Conservation (phyloP, 2,329 filamentous ascomycete species). For the Fusarium poae region DNA sequence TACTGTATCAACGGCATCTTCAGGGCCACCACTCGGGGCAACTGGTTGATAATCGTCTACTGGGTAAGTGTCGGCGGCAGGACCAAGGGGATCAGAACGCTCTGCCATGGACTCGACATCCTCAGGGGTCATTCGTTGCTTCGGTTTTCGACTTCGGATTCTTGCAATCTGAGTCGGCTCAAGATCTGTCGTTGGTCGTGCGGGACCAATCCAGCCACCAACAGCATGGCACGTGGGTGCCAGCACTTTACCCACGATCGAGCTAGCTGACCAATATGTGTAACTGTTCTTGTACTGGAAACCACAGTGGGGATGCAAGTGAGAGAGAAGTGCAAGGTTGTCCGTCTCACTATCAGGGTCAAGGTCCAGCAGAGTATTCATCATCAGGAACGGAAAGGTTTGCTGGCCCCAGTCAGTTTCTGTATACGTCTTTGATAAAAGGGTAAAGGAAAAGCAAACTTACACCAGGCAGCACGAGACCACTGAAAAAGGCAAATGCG, state of each 20-base stretch:
- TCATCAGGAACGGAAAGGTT: conserved; percentile 79
- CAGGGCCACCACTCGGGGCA: conserved; percentile 64
- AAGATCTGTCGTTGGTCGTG: conserved; percentile 75
- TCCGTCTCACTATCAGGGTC: conserved; percentile 76
- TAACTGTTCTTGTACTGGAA: conserved; percentile 81
- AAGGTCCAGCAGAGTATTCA: conserved; percentile 82
- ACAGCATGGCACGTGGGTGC: conserved; percentile 78
- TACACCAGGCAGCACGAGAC: conserved; percentile 77
- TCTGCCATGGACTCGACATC: conserved; percentile 76
- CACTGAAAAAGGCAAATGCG: conserved; percentile 82
- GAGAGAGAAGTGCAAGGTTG: conserved; percentile 74
- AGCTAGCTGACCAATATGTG: conserved; percentile 81
- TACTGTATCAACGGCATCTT: conserved; percentile 73
- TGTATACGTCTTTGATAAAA: not conserved
- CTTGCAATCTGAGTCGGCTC: conserved; percentile 77
- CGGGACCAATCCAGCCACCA: conserved; percentile 81
- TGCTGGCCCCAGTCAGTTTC: conserved; percentile 54
- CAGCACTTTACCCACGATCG: conserved; percentile 81
- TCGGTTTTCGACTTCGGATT: conserved; percentile 71
- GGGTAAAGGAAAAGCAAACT: conserved; percentile 50
- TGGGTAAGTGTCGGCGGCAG: conserved; percentile 71
- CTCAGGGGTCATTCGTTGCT: conserved; percentile 66
- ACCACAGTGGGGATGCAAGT: conserved; percentile 76
- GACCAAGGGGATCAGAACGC: conserved; percentile 77
- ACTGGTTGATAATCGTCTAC: conserved; percentile 76